Evolutionary conservation across 495 filamentous ascomycete genomes (phyloP), one percentile per base, ranked within the genome.

Genomic region (Daldinia decipiens): DNA sequence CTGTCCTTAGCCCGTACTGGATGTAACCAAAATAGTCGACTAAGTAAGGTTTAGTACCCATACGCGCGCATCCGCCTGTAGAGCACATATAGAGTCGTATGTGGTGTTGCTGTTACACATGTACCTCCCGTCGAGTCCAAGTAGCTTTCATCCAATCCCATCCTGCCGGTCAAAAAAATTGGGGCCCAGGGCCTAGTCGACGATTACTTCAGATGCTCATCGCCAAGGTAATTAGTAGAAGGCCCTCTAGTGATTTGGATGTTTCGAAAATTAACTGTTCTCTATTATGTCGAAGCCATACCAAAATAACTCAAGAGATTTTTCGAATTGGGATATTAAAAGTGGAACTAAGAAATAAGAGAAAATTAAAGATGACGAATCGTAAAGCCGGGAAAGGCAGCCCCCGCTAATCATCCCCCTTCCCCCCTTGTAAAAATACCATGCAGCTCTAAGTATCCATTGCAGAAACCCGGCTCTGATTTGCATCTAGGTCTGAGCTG

Each of bases 31-130:
- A 71, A 63, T 67, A 60, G 59, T 67, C 47, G 59, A 45, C 69
- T 34, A 65, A 39, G 64, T 62, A 59, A 68, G 65, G 62, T 64
- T 69, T 67, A 62, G 58, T 54, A 67, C 64, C 66, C 71, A 24
- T 67, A 67, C 64, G 71, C 67, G 59, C 59, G 71, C 63, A 74
- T 70, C 71, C 71, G 71, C 62, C 71, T 73, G 62, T 55, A 59
- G 71, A 67, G 62, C 53, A 66, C 40, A 51, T 13, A 27, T 57
- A 61, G 55, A 70, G 45, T 73, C 58, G 62, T 59, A 70, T 70
- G 67, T 65, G 26, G 71, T 70, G 71, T 70, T 51, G 61, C 62
- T 24, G 71, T 74, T 40, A 74, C 71, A 70, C 71, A 47, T 55
- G 58, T 62, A 58, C 59, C 45, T 17, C 66, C 26, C 59, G 15